Percentiles rank a stretch among this genome's conserved stretches.
phyloP scores from a whole-genome alignment of 441 rosid species.

The Cnidoscolus chayamansa region DNA sequence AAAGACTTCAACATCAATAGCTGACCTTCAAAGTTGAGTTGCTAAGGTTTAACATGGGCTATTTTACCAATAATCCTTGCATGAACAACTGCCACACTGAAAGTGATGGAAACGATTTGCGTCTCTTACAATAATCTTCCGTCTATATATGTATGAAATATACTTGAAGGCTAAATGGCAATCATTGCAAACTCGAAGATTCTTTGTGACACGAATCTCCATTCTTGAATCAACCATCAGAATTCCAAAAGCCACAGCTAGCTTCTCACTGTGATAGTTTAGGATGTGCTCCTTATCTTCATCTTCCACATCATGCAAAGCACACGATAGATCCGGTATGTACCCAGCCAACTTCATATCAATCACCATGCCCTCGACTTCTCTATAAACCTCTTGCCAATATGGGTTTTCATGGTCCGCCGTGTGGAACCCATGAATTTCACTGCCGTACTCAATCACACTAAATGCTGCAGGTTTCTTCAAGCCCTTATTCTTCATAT shows the following conservation, averaged over 20 bases:
- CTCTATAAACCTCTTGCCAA: conserved; percentile 33
- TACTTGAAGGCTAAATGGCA: conserved; percentile 44
- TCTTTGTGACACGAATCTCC: conserved; percentile 37
- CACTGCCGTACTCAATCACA: conserved; percentile 33
- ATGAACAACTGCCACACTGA: conserved; percentile 45
- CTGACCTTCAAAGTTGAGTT: background rate
- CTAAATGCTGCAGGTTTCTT: conserved; percentile 54
- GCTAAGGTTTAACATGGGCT: background rate
- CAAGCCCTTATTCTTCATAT: conserved; percentile 44
- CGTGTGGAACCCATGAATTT: conserved; percentile 46
- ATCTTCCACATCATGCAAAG: conserved; percentile 45
- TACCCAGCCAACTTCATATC: conserved; percentile 46
- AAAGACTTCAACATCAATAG: background rate
- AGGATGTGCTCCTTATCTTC: conserved; percentile 48
- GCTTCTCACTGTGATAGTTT: conserved; percentile 51
- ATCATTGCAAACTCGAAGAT: conserved; percentile 47
- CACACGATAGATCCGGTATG: conserved; percentile 42
- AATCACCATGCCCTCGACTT: conserved; percentile 29
- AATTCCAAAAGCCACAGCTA: conserved; percentile 48
- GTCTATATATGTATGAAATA: conserved; percentile 27
- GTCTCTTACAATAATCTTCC: conserved; percentile 42
- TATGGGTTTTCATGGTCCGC: conserved; percentile 41
- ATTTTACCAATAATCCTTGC: conserved; percentile 50
- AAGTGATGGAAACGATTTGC: conserved; percentile 50
- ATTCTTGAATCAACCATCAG: conserved; percentile 25